Evolutionary conservation across 805 yeast species (phyloP).

Genomic region (Kuraishia hungarica): DNA sequence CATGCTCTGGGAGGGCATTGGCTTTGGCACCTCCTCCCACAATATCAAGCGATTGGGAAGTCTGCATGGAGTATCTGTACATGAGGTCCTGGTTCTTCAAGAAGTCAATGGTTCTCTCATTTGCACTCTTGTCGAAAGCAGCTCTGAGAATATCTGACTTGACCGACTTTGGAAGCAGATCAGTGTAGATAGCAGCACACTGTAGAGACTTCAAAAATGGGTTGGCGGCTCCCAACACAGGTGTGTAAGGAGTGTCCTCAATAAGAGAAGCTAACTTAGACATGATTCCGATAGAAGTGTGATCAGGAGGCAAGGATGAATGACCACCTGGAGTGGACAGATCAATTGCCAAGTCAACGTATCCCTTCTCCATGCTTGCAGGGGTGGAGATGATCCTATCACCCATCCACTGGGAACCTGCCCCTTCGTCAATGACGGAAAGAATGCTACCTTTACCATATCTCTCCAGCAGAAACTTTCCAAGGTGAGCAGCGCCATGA

Average conservation of each 20-base stretch:
- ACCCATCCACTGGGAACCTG: conserved; percentile 23
- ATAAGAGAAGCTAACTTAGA: conserved; percentile 44
- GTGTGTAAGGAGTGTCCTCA: conserved; percentile 46
- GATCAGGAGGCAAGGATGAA: conserved; percentile 73
- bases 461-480: conserved; percentile 33
- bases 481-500: conserved; percentile 49
- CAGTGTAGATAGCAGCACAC: conserved; percentile 49
- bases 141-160: conserved; percentile 26
- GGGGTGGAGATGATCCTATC: conserved; percentile 39
- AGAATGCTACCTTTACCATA: conserved; percentile 53
- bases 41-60: conserved; percentile 60
- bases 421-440: conserved; percentile 67
- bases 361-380: conserved; percentile 57
- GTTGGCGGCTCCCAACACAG: conserved; percentile 38
- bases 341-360: conserved; percentile 30
- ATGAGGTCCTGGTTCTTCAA: conserved; percentile 10
- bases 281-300: conserved; percentile 65
- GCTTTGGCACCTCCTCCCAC: conserved; percentile 63
- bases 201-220: conserved; percentile 49
- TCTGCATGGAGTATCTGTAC: conserved; percentile 35
- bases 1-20: conserved; percentile 65
- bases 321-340: conserved; percentile 70
- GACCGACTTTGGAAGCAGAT: conserved; percentile 16
- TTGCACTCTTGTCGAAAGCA: conserved; percentile 24
- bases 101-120: conserved; percentile 23